Evolutionary conservation across 495 filamentous ascomycete species (phyloP).

Genomic region (Penicillium paxilli): DNA sequence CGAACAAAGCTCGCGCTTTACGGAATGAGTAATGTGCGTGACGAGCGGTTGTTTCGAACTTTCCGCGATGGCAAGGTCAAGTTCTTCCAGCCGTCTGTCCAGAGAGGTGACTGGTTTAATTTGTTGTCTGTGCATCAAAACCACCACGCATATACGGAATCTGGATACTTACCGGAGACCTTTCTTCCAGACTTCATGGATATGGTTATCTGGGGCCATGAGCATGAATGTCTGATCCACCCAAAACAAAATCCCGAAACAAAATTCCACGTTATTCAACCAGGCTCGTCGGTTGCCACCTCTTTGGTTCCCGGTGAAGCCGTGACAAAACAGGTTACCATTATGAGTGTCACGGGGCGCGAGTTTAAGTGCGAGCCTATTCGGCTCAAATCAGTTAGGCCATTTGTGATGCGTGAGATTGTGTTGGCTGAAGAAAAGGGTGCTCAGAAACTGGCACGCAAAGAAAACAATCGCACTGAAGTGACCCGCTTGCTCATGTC

Average conservation of each 20-base stretch:
- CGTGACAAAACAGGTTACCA: conserved; percentile 84
- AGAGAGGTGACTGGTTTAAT: conserved; percentile 95
- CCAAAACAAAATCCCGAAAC: conserved; percentile 80
- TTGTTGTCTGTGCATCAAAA: conserved; percentile 96
- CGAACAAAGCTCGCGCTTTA: conserved; percentile 92
- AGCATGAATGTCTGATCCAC: conserved; percentile 94
- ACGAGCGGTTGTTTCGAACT: conserved; percentile 90
- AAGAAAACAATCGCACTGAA: conserved; percentile 77
- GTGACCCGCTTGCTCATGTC: conserved; percentile 73
- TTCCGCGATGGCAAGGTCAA: conserved; percentile 92
- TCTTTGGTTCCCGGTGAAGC: conserved; percentile 90
- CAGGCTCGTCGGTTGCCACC: conserved; percentile 93
- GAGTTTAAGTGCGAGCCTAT: conserved; percentile 81
- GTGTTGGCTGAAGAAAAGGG: conserved; percentile 71
- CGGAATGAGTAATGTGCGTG: conserved; percentile 93
- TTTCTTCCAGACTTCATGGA: conserved; percentile 92
- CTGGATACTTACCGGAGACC: conserved; percentile 88
- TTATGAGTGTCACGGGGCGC: conserved; percentile 79
- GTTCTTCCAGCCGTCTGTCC: conserved; percentile 82
- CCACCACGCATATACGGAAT: conserved; percentile 86
- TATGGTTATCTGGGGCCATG: conserved; percentile 93
- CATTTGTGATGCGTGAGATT: conserved; percentile 86
- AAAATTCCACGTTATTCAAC: conserved; percentile 94
- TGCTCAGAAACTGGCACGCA: conserved; percentile 74
- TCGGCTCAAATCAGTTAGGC: conserved; percentile 82